Evolutionary conservation across 2,329 filamentous ascomycete genomes (phyloP).

Genomic region (Trichoderma sp.): DNA sequence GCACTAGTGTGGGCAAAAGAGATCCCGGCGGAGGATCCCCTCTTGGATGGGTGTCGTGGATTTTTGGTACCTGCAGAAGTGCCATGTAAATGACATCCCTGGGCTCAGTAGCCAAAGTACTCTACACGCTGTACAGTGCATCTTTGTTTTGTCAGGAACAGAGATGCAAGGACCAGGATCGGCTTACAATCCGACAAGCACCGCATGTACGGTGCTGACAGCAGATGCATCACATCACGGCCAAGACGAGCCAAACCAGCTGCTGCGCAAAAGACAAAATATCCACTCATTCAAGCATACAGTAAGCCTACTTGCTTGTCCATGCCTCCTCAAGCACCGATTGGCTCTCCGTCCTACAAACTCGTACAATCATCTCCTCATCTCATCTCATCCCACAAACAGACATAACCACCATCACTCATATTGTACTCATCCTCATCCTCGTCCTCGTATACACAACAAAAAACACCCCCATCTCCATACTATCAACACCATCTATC

Average conservation of each 20-base stretch:
- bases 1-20: not conserved
- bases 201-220: not conserved
- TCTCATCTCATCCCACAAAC: not conserved
- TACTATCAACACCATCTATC: not conserved
- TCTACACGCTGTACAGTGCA: not conserved
- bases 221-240: not conserved
- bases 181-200: not conserved
- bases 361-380: not conserved
- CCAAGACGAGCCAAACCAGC: not conserved
- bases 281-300: not conserved
- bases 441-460: not conserved
- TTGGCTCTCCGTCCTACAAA: not conserved
- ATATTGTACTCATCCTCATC: not conserved
- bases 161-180: not conserved
- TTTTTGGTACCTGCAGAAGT: conserved; percentile 8
- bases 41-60: not conserved
- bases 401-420: not conserved
- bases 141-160: not conserved
- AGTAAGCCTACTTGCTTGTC: not conserved
- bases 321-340: not conserved
- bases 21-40: not conserved
- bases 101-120: not conserved
- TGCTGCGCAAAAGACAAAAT: not conserved
- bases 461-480: not conserved
- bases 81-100: not conserved